phyloP scores from a whole-genome alignment of 78 protist species.

The Parvularia atlantis region DNA sequence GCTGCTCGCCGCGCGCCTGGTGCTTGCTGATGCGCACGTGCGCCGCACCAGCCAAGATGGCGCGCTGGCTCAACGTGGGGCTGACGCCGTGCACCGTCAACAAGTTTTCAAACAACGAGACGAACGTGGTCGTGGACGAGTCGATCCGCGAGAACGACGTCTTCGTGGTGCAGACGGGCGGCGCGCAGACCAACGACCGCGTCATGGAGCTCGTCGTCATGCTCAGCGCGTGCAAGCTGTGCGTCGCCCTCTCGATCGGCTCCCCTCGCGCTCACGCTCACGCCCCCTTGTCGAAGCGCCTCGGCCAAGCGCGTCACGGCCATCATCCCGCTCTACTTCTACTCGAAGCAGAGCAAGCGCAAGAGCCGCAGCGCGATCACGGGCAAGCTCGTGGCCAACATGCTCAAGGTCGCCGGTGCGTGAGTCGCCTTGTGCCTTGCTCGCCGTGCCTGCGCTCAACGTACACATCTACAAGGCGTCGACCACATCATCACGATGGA shows the following conservation, averaged over 20 bases:
- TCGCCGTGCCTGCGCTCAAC: too few relatives aligned
- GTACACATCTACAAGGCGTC: too few relatives aligned
- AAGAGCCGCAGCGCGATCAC: conserved; percentile 10
- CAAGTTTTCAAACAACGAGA: conserved; percentile 49
- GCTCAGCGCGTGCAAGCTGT: neutral
- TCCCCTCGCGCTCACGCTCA: too few relatives aligned
- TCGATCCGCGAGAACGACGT: conserved; percentile 54
- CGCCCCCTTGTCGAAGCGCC: too few relatives aligned
- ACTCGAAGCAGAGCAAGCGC: neutral
- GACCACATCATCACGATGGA: conserved; percentile 77
- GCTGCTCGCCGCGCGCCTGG: too few relatives aligned
- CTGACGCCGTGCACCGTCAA: too few relatives aligned
- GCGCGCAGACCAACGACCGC: conserved; percentile 33
- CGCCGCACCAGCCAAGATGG: too few relatives aligned
- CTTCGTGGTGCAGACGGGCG: conserved; percentile 56
- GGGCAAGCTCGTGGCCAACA: conserved; percentile 72
- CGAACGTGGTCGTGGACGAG: conserved; percentile 14
- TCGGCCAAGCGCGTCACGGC: conserved; percentile 72
- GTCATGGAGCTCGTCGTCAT: conserved; percentile 75
- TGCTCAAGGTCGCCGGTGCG: conserved; percentile 69
- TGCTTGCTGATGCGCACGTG: too few relatives aligned
- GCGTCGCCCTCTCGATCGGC: too few relatives aligned
- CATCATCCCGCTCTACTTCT: conserved; percentile 11
- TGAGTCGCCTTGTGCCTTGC: too few relatives aligned
- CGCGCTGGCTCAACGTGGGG: too few relatives aligned